Evolutionary conservation across 768 basidiomycete genomes (phyloP), one percentile per base, ranked within the genome.

Genomic region (Boletellus ananiceps): DNA sequence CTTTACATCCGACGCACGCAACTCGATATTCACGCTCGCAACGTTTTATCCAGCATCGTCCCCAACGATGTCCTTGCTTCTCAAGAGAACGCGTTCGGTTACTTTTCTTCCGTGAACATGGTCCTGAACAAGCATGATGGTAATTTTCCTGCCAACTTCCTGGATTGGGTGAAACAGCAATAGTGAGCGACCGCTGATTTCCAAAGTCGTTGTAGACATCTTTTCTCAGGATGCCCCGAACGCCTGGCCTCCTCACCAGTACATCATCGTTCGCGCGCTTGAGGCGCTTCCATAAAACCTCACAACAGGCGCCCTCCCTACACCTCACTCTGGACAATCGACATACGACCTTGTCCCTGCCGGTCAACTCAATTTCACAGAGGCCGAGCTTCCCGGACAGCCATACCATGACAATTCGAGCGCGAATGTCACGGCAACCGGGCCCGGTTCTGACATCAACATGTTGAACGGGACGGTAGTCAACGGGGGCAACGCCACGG

Each of bases 91-190:
- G 81, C 91, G 0, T 84, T 91, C 50, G 76, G 78, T 6, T 80
- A 80, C 54, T 95, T 95, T 63, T 71, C 87, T 2, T 74, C 84
- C 0, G 62, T 93, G 8, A 83, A 93, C 60, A 73, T 90, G 72
- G 83, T 91, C 3, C 65, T 93, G 62, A 86, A 85, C 64, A 79
- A 83, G 40, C 96, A 92, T 64, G 92, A 93, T 57, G 94, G 94
- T 16, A 88, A 91, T 0, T 79, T 85, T 62, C 92, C 93, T 0
- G 72, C 80, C 6, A 90, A 88, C 0, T 89, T 95, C 57, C 59
- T 91, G 11, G 75, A 81, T 51, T 66, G 55, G 56, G 84, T 83
- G 0, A 90, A 90, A 11, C 73, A 83, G 54, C 89, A 95, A 71
- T 95, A 93, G 90, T 84, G 51, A 34, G 68, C 6, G 12, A n/a